Evolutionary conservation across 768 basidiomycete species (phyloP).

Genomic region (Megacollybia marginata): DNA sequence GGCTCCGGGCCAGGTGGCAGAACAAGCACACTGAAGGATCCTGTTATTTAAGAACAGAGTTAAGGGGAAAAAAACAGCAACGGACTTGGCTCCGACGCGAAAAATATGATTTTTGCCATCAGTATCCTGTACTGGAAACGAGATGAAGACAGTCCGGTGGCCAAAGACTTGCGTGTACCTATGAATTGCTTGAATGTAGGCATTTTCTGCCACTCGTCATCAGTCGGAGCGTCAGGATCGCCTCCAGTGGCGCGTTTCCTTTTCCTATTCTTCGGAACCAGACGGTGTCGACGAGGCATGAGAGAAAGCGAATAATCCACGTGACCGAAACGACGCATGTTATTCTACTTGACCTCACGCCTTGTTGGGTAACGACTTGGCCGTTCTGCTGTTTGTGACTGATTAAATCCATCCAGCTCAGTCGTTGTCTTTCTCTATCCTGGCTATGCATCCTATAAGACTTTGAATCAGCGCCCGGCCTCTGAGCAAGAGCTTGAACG

Average conservation of each 20-base stretch:
- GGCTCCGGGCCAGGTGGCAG: conserved; percentile 26
- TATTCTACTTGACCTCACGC: conserved; percentile 43
- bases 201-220: conserved; percentile 12
- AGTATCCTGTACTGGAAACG: conserved; percentile 20
- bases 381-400: conserved; percentile 7
- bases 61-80: neutral
- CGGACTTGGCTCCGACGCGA: conserved; percentile 27
- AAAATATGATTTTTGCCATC: conserved; percentile 25
- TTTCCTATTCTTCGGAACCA: conserved; percentile 2
- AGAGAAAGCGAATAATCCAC: neutral
- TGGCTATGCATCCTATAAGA: conserved; percentile 95
- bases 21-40: conserved; percentile 30
- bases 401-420: conserved; percentile 37
- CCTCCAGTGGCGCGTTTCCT: neutral
- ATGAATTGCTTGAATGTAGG: conserved; percentile 11
- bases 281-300: conserved; percentile 3
- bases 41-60: neutral
- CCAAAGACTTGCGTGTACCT: conserved; percentile 2
- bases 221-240: conserved; percentile 8
- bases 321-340: conserved; percentile 21
- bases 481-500: conserved; percentile 80
- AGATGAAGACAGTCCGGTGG: neutral
- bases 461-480: conserved; percentile 79
- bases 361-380: conserved; percentile 30
- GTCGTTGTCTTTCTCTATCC: conserved; percentile 81